Conservation (phyloP, 2,329 filamentous ascomycete genomes). For the Venturia oleaginea region DNA sequence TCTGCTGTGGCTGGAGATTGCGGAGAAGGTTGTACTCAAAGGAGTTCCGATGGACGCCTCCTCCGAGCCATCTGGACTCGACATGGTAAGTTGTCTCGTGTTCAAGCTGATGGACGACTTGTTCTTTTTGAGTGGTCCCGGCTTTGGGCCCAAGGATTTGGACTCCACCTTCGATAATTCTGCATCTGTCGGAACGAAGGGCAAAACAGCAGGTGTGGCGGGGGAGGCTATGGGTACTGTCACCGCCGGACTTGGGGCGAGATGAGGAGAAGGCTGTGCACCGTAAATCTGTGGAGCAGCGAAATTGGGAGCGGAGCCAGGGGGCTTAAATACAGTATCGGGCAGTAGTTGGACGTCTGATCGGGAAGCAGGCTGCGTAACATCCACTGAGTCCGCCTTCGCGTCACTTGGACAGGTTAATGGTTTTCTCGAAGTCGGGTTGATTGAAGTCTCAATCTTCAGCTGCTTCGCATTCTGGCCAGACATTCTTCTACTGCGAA, state of each 20-base stretch:
- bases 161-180: neutral
- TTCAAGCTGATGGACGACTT: constrained; percentile 56
- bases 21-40: constrained; percentile 56
- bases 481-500: constrained; percentile 70
- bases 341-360: constrained; percentile 10
- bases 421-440: constrained; percentile 22
- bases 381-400: neutral
- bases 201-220: constrained; percentile 13
- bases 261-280: neutral
- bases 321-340: constrained; percentile 7
- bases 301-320: neutral
- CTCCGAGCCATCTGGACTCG: constrained; percentile 52
- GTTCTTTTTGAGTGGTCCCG: constrained; percentile 35
- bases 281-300: neutral
- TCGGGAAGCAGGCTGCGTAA: constrained; percentile 14
- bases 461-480: constrained; percentile 72
- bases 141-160: neutral
- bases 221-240: constrained; percentile 12
- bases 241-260: neutral
- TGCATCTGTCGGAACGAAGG: neutral
- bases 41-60: constrained; percentile 68
- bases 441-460: constrained; percentile 69
- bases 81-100: constrained; percentile 62
- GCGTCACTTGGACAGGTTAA: constrained; percentile 18
- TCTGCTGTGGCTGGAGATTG: constrained; percentile 29